Evolutionary conservation across 129 eudicot genomes (phyloP).

Genomic region (Chrysanthemum seticuspe): DNA sequence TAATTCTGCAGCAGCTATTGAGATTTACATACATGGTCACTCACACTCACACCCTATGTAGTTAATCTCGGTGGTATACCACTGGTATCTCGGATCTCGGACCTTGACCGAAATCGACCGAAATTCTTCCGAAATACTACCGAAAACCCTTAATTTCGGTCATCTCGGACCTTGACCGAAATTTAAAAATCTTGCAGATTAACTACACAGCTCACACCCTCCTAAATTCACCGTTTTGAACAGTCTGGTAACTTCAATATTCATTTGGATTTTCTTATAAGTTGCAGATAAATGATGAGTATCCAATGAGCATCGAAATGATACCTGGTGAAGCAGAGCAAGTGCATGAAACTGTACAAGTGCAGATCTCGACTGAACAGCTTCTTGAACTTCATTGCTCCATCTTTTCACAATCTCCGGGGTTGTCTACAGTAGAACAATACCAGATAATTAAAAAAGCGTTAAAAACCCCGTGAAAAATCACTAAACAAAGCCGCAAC

Average conservation of each 20-base stretch:
- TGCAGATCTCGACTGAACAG: constrained; percentile 89
- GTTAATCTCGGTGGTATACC: too few relatives aligned
- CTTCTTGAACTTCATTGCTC: constrained; percentile 98
- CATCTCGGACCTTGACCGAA: too few relatives aligned
- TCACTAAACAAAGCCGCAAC: neutral
- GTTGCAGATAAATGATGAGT: neutral
- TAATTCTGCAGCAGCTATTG: neutral
- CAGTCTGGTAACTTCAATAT: neutral
- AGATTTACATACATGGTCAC: neutral
- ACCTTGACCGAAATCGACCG: too few relatives aligned
- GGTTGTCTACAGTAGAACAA: constrained; percentile 50
- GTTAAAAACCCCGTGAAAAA: neutral
- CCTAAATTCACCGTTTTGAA: neutral
- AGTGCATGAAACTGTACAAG: constrained; percentile 95
- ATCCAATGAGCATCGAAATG: neutral
- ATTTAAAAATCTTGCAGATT: too few relatives aligned
- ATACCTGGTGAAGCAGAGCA: constrained; percentile 88
- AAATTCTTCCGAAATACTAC: too few relatives aligned
- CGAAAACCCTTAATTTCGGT: too few relatives aligned
- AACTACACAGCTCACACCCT: too few relatives aligned
- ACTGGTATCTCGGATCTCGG: too few relatives aligned
- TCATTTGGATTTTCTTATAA: too few relatives aligned
- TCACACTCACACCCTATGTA: too few relatives aligned
- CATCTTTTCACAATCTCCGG: constrained; percentile 90
- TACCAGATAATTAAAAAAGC: neutral